Conservation (phyloP, 2,329 filamentous ascomycete species). For the Fusarium austroafricanum region DNA sequence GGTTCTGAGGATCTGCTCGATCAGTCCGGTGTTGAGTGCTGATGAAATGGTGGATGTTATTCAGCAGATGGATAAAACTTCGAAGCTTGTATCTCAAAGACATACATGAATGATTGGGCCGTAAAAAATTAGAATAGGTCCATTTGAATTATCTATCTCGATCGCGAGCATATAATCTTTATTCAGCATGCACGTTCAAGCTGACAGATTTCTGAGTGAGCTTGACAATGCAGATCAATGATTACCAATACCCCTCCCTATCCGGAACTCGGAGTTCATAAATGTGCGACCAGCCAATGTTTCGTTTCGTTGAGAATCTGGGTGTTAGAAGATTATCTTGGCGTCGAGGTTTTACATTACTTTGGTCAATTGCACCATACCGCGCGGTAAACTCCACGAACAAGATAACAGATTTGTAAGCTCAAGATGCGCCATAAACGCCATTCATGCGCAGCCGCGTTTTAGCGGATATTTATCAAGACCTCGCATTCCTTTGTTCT, state of each 20-base stretch:
- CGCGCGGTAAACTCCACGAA: slow-evolving; percentile 2
- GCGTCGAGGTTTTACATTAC: too few species aligned
- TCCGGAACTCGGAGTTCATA: neutral
- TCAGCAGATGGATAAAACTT: neutral
- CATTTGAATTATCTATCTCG: too few species aligned
- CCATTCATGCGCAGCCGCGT: too few species aligned
- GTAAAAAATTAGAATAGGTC: too few species aligned
- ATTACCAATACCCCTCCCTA: neutral
- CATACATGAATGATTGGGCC: neutral
- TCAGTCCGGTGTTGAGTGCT: slow-evolving; percentile 1
- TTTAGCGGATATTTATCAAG: neutral
- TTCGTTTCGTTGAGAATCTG: neutral
- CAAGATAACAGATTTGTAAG: neutral
- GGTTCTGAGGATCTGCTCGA: slow-evolving; percentile 14
- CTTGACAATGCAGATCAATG: too few species aligned
- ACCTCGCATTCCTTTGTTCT: neutral
- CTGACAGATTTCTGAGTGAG: too few species aligned
- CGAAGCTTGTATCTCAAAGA: neutral
- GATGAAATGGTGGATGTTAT: slow-evolving; percentile 8
- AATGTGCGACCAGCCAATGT: neutral
- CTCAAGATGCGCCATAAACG: neutral
- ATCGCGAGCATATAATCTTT: too few species aligned
- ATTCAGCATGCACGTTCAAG: too few species aligned
- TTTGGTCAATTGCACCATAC: neutral
- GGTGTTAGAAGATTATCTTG: too few species aligned